phyloP scores from a whole-genome alignment of 495 filamentous ascomycete genomes.

The Schizothecium vesticola region DNA sequence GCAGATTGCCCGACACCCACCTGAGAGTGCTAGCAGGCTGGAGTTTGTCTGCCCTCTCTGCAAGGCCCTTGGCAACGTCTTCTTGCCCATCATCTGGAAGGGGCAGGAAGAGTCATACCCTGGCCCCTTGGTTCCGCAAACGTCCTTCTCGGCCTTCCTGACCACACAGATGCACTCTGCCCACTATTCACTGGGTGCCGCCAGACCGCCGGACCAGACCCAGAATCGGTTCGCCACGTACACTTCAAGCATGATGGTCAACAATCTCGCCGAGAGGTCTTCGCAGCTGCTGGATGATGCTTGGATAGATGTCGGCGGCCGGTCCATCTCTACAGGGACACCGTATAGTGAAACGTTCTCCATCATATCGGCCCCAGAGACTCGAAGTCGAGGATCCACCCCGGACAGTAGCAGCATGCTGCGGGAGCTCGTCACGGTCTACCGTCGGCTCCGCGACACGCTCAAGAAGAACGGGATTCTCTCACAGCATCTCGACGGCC shows the following conservation, averaged over 20 bases:
- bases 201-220: conserved; percentile 35
- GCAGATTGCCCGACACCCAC: conserved; percentile 90
- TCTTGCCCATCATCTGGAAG: conserved; percentile 94
- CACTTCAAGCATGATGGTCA: conserved; percentile 57
- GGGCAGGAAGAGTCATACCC: conserved; percentile 78
- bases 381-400: conserved; percentile 14
- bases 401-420: conserved; percentile 41
- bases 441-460: conserved; percentile 73
- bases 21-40: conserved; percentile 65
- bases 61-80: conserved; percentile 93
- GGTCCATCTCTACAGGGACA: conserved; percentile 26
- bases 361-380: conserved; percentile 20
- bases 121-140: conserved; percentile 53
- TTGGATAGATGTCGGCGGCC: conserved; percentile 27
- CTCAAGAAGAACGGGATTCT: conserved; percentile 64
- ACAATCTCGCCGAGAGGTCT: conserved; percentile 44
- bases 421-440: conserved; percentile 73
- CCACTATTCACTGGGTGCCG: conserved; percentile 34
- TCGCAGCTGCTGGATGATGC: conserved; percentile 31
- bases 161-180: conserved; percentile 35
- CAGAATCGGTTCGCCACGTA: conserved; percentile 62
- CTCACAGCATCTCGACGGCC: conserved; percentile 35
- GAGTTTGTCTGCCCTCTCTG: conserved; percentile 98
- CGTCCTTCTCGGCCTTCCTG: conserved; percentile 62
- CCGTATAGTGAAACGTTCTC: conserved; percentile 29